phyloP scores from a whole-genome alignment of 768 basidiomycete genomes.

The Ramaria rubella region DNA sequence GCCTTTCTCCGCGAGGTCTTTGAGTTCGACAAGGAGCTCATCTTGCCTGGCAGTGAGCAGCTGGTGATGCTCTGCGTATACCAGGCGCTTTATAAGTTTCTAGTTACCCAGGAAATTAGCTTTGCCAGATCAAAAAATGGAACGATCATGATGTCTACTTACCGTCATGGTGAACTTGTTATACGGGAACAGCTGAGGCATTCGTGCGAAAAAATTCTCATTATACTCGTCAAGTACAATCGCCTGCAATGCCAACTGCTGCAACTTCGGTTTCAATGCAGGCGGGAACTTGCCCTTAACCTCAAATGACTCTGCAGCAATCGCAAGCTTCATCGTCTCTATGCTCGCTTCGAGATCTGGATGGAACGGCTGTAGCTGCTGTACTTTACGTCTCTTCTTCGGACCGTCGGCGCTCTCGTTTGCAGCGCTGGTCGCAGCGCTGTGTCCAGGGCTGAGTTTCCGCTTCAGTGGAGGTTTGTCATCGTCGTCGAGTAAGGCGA shows the following conservation, averaged over 20 bases:
- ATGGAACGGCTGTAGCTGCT: slow-evolving; percentile 47
- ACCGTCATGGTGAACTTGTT: slow-evolving; percentile 93
- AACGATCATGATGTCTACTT: slow-evolving; percentile 25
- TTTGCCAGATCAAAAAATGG: not conserved
- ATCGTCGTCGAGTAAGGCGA: slow-evolving; percentile 39
- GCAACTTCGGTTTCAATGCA: slow-evolving; percentile 62
- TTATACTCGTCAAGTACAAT: slow-evolving; percentile 84
- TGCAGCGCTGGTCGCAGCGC: not conserved
- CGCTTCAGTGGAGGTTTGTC: slow-evolving; percentile 23
- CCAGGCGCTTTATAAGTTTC: slow-evolving; percentile 92
- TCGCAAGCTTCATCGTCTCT: slow-evolving; percentile 52
- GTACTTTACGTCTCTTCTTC: slow-evolving; percentile 10
- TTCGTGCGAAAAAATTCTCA: slow-evolving; percentile 83
- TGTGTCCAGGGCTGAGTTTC: slow-evolving; percentile 27
- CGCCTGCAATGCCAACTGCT: slow-evolving; percentile 68
- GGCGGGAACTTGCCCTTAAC: slow-evolving; percentile 89
- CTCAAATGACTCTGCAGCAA: slow-evolving; percentile 64
- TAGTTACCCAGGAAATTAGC: slow-evolving; percentile 25
- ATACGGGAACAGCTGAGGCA: slow-evolving; percentile 87
- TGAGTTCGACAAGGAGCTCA: slow-evolving; percentile 56
- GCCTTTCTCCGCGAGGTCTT: slow-evolving; percentile 52
- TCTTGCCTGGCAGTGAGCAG: slow-evolving; percentile 65
- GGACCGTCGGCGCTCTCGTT: not conserved
- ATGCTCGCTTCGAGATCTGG: slow-evolving; percentile 59
- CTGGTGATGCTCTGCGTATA: slow-evolving; percentile 66